Conservation (phyloP, 1,139 yeast genomes). For the Taphrina deformans region DNA sequence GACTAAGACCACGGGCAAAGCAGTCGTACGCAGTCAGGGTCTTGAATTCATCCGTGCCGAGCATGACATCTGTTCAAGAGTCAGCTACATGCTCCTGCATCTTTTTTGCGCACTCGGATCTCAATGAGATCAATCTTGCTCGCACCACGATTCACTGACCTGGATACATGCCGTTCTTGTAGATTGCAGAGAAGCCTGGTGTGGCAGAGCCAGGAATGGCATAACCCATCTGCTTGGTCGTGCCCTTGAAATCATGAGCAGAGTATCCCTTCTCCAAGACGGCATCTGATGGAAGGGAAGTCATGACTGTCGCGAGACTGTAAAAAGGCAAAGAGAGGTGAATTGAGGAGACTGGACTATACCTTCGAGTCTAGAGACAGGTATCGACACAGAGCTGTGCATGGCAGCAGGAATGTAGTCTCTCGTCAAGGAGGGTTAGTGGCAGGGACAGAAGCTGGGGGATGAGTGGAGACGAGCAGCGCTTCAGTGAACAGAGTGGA, state of each 20-base stretch:
- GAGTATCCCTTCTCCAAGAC: conserved; percentile 12
- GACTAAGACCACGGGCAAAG: conserved; percentile 51
- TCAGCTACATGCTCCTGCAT: not conserved
- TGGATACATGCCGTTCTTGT: conserved; percentile 49
- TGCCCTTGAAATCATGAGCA: conserved; percentile 36
- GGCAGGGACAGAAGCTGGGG: not conserved
- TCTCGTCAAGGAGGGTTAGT: too few species aligned
- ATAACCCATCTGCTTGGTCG: conserved; percentile 44
- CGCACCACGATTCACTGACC: too few species aligned
- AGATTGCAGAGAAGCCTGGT: conserved; percentile 57
- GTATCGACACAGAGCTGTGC: not conserved
- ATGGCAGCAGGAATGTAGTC: not conserved
- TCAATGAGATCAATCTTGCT: too few species aligned
- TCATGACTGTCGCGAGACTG: not conserved
- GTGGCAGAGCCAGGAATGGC: conserved; percentile 53
- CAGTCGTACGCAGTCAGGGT: conserved; percentile 55
- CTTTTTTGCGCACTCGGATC: not conserved
- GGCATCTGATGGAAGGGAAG: conserved; percentile 15
- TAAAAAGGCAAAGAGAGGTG: not conserved
- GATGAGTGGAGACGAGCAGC: not conserved
- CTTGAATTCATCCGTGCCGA: conserved; percentile 54
- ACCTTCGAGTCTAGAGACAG: not conserved
- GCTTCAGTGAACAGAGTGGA: not conserved
- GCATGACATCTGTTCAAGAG: conserved; percentile 45
- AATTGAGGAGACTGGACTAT: not conserved